Conservation (phyloP, 345 rosid genomes). For the Bruguiera sexangula region DNA sequence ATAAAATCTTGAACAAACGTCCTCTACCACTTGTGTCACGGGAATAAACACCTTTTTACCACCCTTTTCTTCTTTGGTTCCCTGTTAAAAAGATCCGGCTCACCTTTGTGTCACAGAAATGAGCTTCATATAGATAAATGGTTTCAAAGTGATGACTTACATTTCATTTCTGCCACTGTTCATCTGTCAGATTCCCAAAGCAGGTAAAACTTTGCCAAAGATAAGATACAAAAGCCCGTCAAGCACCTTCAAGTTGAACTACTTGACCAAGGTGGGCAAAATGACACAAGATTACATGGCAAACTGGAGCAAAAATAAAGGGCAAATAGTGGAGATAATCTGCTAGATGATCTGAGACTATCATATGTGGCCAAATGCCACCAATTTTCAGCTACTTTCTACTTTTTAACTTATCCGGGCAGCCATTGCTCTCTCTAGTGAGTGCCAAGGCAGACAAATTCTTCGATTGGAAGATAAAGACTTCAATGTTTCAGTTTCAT, state of each 20-base stretch:
- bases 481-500: slow-evolving; percentile 51
- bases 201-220: neutral
- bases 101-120: no score
- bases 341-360: neutral
- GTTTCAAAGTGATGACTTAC: no score
- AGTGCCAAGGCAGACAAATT: neutral
- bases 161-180: neutral
- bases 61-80: no score
- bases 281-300: neutral
- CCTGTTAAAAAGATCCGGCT: no score
- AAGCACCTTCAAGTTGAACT: no score
- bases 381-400: neutral
- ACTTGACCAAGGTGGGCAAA: neutral
- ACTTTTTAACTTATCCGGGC: neutral
- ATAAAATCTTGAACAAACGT: no score
- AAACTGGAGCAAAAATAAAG: neutral
- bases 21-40: no score
- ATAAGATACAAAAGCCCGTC: neutral
- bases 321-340: neutral
- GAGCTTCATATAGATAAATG: no score
- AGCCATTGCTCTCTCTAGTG: neutral
- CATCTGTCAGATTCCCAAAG: neutral
- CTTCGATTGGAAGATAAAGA: neutral
- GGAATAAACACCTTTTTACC: no score
- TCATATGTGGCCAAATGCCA: neutral